Evolutionary conservation across 2,329 filamentous ascomycete genomes (phyloP).

Genomic region (Diaporthe vaccinii): DNA sequence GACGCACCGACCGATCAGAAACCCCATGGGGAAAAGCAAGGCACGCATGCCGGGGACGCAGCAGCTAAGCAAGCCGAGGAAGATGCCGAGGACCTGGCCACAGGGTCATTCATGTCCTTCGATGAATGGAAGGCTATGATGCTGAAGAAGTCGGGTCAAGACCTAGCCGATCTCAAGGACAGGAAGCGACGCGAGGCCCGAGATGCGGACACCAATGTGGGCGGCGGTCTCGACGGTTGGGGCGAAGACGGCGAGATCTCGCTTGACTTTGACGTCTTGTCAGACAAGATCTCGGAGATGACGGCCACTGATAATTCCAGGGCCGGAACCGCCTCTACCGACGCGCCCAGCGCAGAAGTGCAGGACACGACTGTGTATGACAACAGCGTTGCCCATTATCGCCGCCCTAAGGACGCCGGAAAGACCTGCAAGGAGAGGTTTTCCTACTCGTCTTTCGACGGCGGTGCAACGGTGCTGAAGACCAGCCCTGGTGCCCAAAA

Average conservation of each 20-base stretch:
- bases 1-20: background rate
- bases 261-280: constrained; percentile 66
- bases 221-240: constrained; percentile 80
- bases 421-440: constrained; percentile 98
- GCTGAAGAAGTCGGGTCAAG: constrained; percentile 85
- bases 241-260: constrained; percentile 91
- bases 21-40: constrained; percentile 10
- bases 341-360: constrained; percentile 44
- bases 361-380: constrained; percentile 61
- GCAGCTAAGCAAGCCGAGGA: constrained; percentile 59
- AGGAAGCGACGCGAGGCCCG: constrained; percentile 67
- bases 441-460: constrained; percentile 98
- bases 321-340: constrained; percentile 39
- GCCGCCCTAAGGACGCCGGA: constrained; percentile 90
- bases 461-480: constrained; percentile 92
- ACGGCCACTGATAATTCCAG: constrained; percentile 48
- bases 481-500: constrained; percentile 90
- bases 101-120: constrained; percentile 88
- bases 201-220: constrained; percentile 64
- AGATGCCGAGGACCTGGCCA: constrained; percentile 76
- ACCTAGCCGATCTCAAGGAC: constrained; percentile 74
- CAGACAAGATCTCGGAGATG: constrained; percentile 61
- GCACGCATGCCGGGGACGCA: constrained; percentile 42
- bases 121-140: constrained; percentile 99
- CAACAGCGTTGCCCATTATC: constrained; percentile 65